Evolutionary conservation across 306 rosid species (phyloP), one percentile per base, ranked within the genome.

Genomic region (Oxytropis ochrocephala): DNA sequence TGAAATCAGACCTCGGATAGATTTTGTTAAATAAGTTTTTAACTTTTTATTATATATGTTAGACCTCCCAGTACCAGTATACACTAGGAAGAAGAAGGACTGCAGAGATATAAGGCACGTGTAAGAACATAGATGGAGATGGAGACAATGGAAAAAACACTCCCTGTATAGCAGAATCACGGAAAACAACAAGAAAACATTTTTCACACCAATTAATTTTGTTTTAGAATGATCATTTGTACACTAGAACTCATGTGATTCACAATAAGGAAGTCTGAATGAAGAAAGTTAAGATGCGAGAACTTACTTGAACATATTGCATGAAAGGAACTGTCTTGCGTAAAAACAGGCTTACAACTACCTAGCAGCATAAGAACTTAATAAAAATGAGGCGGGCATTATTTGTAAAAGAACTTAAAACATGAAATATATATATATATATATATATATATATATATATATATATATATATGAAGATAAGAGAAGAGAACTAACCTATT

Each of bases 241-340:
- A 64, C 48, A 50, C 17, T 17, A 19, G 19, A 65, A 39, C 39
- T 51, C 69, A 70, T 13, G 30, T 11, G 9, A 42, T 52, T 35
- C 36, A 9, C 58, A 16, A 69, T 10, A 75, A 16, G 17, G 36
- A 59, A 48, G 2, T 39, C 38, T 12, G 36, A 30, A 66, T 8
- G 43, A 49, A 51, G 69, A 56, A 36, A 24, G 11, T 69, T 13
- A 60, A 30, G 71, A 27, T 38, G 69, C 33, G 63, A 21, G 53
- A 27, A 82, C 90, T 90, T 87, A 91, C 99, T 87, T 86, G 99
- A 83, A 91, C 77, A 80, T 95, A 91, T 9, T 73, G 88, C 95
- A 91, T 82, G 80, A 95, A 91, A 57, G 95, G 88, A 82, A 80
- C 91, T 38, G 95, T 90, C 99, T 95, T 95, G 42, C 95, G 99